Evolutionary conservation across 768 basidiomycete genomes (phyloP).

Genomic region (Ramaria rubella): DNA sequence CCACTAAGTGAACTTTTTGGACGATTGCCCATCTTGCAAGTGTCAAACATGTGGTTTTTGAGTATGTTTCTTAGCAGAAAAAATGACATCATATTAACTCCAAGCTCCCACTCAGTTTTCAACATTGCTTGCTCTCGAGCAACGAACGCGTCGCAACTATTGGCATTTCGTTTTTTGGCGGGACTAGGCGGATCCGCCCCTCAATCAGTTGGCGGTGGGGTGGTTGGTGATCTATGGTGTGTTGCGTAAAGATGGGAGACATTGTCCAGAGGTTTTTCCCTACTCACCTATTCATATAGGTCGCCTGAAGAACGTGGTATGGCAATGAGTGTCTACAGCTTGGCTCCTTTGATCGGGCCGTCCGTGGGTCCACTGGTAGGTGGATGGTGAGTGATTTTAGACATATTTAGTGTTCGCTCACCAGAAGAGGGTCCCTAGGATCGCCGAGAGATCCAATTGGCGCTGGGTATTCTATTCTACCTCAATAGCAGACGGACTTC

Average conservation of each 20-base stretch:
- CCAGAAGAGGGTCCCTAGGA: conserved; percentile 15
- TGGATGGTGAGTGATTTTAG: neutral
- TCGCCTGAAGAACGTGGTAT: conserved; percentile 4
- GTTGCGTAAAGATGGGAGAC: conserved; percentile 58
- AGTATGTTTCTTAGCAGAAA: neutral
- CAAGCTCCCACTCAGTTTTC: conserved; percentile 16
- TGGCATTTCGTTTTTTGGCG: conserved; percentile 62
- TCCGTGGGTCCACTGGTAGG: conserved; percentile 37
- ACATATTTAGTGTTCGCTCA: neutral
- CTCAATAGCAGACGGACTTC: conserved; percentile 43
- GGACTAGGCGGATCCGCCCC: conserved; percentile 72
- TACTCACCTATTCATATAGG: too few relatives aligned
- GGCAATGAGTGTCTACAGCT: conserved; percentile 19
- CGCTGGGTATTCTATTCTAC: conserved; percentile 75
- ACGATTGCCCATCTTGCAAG: conserved; percentile 54
- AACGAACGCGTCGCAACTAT: conserved; percentile 43
- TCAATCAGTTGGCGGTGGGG: conserved; percentile 33
- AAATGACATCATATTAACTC: neutral
- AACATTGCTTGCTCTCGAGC: conserved; percentile 64
- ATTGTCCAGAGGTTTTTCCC: conserved; percentile 34
- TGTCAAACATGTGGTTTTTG: conserved; percentile 57
- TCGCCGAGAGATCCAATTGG: conserved; percentile 60
- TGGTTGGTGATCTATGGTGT: neutral
- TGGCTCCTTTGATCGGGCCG: conserved; percentile 61
- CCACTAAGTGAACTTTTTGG: conserved; percentile 72